phyloP scores from a whole-genome alignment of 768 basidiomycete species.

The Scleroderma bovista region DNA sequence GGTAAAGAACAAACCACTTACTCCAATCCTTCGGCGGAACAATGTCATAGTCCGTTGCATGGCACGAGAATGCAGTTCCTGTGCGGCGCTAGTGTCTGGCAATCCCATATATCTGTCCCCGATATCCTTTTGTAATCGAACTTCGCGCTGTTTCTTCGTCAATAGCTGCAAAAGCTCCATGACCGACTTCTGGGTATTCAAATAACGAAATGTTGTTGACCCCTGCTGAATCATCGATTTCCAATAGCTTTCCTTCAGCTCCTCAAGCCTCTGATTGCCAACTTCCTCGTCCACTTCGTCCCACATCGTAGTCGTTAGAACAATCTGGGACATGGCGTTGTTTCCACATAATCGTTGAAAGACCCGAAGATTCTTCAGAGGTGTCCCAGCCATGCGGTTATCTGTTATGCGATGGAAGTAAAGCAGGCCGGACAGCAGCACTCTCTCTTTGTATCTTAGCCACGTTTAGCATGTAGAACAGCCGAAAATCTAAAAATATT shows the following conservation, averaged over 20 bases:
- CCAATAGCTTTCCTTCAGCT: neutral
- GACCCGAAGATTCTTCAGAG: slow-evolving; percentile 35
- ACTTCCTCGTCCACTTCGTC: slow-evolving; percentile 41
- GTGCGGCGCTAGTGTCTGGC: neutral
- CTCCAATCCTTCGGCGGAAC: neutral
- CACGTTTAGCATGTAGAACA: neutral
- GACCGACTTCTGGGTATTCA: neutral
- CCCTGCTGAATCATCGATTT: neutral
- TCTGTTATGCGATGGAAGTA: slow-evolving; percentile 32
- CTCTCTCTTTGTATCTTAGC: neutral
- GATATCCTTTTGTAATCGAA: neutral
- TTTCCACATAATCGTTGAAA: slow-evolving; percentile 43
- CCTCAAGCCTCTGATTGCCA: neutral
- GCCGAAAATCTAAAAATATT: neutral
- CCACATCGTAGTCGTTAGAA: slow-evolving; percentile 21
- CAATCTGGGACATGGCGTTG: slow-evolving; percentile 35
- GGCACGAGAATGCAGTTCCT: neutral
- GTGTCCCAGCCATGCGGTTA: slow-evolving; percentile 30
- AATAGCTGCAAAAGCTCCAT: neutral
- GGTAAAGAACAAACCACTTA: neutral
- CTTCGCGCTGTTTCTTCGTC: neutral
- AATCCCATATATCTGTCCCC: neutral
- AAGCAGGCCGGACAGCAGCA: slow-evolving; percentile 35
- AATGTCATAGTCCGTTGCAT: neutral
- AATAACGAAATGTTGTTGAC: neutral